phyloP scores from a whole-genome alignment of 257 asterid genomes.

The Solanum chmielewskii region DNA sequence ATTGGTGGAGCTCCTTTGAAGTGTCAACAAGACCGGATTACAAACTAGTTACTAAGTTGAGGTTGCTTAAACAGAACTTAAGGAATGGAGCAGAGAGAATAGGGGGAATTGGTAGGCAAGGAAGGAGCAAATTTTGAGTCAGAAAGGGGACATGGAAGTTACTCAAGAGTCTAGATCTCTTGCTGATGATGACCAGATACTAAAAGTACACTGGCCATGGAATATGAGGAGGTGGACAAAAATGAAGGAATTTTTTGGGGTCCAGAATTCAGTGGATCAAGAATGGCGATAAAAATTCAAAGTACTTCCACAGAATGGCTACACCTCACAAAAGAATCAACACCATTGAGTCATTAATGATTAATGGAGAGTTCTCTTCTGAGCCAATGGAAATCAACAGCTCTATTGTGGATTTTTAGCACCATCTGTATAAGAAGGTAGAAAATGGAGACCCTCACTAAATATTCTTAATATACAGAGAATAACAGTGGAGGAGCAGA shows the following conservation, averaged over 20 bases:
- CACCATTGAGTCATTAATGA: not conserved
- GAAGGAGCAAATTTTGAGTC: not conserved
- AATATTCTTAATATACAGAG: not conserved
- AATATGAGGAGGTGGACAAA: not conserved
- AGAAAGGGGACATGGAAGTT: not conserved
- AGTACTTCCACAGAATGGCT: not conserved
- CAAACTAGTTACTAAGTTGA: not conserved
- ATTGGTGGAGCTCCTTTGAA: not conserved
- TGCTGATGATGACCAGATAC: not conserved
- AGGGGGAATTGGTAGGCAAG: not conserved
- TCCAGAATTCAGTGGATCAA: not conserved
- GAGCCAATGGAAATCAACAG: not conserved
- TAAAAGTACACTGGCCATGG: not conserved
- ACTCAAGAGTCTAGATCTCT: not conserved
- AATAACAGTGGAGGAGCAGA: not conserved
- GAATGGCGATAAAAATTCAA: not conserved
- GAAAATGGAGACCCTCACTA: not conserved
- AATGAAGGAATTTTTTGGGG: not conserved
- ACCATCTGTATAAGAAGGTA: not conserved
- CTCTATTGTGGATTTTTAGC: not conserved
- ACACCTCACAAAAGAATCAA: not conserved
- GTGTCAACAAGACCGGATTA: not conserved
- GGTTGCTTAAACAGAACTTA: not conserved
- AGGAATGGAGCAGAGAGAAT: not conserved
- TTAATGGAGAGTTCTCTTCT: not conserved